Conservation (phyloP, 2,329 filamentous ascomycete genomes). For the Diaporthe vaccinii region DNA sequence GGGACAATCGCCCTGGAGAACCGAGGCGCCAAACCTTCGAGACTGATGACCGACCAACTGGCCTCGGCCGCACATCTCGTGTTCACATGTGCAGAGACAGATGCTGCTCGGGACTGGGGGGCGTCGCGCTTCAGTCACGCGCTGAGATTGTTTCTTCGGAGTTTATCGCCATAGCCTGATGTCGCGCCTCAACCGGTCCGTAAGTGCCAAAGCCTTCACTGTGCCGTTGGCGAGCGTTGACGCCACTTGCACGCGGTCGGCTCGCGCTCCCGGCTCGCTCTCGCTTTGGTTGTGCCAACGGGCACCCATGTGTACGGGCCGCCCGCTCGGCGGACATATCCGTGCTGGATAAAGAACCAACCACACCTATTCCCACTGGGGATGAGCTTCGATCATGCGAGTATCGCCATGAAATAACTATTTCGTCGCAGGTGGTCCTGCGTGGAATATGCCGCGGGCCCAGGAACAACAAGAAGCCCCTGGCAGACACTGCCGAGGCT, state of each 20-base stretch:
- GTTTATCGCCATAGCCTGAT: conserved; percentile 16
- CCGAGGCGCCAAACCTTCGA: too few species aligned
- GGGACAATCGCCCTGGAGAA: background rate
- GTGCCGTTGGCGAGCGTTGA: background rate
- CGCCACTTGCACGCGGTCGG: conserved; percentile 6
- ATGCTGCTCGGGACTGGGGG: background rate
- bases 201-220: background rate
- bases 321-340: background rate
- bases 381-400: background rate
- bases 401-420: background rate
- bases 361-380: background rate
- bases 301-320: background rate
- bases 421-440: too few species aligned
- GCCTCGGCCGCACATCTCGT: background rate
- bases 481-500: conserved; percentile 1
- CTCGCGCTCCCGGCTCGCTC: background rate
- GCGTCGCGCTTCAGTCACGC: background rate
- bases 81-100: background rate
- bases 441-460: background rate
- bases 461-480: background rate
- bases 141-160: background rate
- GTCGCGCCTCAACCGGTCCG: background rate
- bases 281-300: conserved; percentile 3
- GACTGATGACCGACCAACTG: too few species aligned
- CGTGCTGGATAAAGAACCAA: background rate